Percentiles rank a stretch among this genome's conserved stretches.
phyloP scores from a whole-genome alignment of 2,329 filamentous ascomycete genomes.

The Colletotrichum sp. region DNA sequence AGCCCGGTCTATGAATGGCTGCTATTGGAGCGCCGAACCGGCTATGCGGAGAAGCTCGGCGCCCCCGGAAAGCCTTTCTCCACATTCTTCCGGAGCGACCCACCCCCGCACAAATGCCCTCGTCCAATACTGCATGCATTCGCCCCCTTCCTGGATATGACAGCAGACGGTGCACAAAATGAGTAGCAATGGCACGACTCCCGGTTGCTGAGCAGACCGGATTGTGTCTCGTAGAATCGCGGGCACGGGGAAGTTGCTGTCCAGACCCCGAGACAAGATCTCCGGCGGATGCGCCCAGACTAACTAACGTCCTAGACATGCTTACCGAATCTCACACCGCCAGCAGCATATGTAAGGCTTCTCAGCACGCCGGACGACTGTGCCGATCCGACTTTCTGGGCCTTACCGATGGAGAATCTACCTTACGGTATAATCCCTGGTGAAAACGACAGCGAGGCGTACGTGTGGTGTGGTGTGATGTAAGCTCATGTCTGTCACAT shows the following conservation, averaged over 20 bases:
- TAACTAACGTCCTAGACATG: not conserved
- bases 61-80: not conserved
- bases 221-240: not conserved
- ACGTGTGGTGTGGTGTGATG: not conserved
- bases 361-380: not conserved
- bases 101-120: not conserved
- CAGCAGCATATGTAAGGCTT: not conserved
- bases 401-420: not conserved
- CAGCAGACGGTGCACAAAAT: not conserved
- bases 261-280: not conserved
- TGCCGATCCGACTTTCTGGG: not conserved
- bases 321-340: not conserved
- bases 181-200: not conserved
- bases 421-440: not conserved
- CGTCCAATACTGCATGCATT: not conserved
- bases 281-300: not conserved
- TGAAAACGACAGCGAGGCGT: not conserved
- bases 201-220: not conserved
- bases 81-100: not conserved
- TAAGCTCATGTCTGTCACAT: not conserved
- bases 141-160: not conserved
- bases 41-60: not conserved
- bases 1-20: not conserved
- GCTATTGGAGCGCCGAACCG: not conserved
- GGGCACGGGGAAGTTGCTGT: not conserved